Evolutionary conservation across 148 eudicot genomes (phyloP).

Genomic region (Rhododendron molle): DNA sequence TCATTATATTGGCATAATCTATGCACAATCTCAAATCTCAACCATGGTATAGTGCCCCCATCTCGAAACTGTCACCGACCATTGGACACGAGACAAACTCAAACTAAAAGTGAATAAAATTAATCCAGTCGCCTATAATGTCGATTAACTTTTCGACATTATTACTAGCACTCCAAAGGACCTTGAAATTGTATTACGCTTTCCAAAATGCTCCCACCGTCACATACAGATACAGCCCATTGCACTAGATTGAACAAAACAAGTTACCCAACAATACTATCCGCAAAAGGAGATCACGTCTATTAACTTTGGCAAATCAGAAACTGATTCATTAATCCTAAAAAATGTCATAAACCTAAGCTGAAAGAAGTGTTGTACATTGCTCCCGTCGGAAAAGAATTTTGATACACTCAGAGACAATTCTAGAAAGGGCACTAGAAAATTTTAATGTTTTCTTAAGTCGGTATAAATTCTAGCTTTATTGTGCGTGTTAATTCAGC

Average conservation of each 20-base stretch:
- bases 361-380: neutral
- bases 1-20: neutral
- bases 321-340: neutral
- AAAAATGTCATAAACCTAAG: neutral
- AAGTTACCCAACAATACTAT: neutral
- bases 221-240: neutral
- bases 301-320: neutral
- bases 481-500: neutral
- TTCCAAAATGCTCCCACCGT: neutral
- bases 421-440: neutral
- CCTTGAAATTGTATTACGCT: neutral
- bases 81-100: neutral
- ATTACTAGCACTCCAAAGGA: neutral
- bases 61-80: neutral
- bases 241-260: neutral
- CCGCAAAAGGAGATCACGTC: neutral
- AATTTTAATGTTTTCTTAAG: neutral
- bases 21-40: neutral
- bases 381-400: neutral
- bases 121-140: neutral
- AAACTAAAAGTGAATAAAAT: neutral
- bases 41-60: neutral
- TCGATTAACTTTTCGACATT: neutral
- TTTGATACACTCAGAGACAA: neutral
- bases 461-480: neutral